phyloP scores from a whole-genome alignment of 202 grass and related monocot genomes.

The Setaria viridis region DNA sequence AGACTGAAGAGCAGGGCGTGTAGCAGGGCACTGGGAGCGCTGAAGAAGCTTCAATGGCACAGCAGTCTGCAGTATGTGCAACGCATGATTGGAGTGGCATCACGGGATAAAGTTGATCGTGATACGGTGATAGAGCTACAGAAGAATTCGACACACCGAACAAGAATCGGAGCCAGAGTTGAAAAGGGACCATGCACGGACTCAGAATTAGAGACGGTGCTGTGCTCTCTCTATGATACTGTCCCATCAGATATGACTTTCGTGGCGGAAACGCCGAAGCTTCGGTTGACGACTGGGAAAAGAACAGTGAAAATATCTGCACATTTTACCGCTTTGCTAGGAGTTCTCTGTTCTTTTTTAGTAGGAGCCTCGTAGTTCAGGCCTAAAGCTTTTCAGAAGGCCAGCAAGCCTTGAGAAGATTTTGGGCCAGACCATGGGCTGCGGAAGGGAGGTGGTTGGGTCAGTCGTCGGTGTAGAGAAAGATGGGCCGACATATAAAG shows the following conservation, averaged over 20 bases:
- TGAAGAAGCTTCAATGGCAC: background rate
- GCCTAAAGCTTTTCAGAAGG: too few species aligned
- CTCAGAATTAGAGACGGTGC: background rate
- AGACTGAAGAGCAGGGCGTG: background rate
- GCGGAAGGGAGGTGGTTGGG: too few species aligned
- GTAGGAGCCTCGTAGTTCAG: background rate
- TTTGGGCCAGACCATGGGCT: background rate
- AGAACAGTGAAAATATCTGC: background rate
- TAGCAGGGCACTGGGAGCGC: background rate
- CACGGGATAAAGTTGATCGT: background rate
- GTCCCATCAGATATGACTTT: background rate
- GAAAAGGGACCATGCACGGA: background rate
- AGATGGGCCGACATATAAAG: too few species aligned
- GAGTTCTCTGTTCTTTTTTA: background rate
- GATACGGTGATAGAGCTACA: background rate
- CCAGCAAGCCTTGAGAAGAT: background rate
- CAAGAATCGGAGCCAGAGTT: background rate
- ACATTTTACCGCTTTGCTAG: background rate
- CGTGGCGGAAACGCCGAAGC: background rate
- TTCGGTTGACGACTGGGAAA: background rate
- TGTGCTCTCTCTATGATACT: background rate
- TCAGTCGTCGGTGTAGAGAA: too few species aligned
- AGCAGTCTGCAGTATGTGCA: background rate
- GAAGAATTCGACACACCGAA: background rate
- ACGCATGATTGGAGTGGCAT: background rate